phyloP scores from a whole-genome alignment of 441 rosid species.

The Isatis lusitanica region DNA sequence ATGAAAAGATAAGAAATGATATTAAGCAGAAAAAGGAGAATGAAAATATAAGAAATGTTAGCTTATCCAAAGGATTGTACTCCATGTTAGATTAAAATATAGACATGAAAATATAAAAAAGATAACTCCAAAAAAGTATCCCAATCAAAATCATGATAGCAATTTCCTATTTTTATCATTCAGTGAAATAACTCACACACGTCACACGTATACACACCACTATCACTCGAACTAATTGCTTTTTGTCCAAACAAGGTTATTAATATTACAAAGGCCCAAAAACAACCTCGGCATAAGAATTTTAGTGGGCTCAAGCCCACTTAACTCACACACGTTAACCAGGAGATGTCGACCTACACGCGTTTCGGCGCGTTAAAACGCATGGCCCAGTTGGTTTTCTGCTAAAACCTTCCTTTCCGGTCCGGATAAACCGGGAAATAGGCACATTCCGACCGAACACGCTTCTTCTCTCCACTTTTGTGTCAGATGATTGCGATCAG shows the following conservation, averaged over 20 bases:
- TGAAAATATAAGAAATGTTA: too few species aligned
- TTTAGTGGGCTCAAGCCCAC: constrained; percentile 20
- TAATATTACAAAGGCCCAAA: neutral
- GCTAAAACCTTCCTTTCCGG: neutral
- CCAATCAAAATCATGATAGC: neutral
- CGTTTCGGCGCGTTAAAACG: neutral
- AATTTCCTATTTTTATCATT: neutral
- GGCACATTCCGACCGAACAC: constrained; percentile 24
- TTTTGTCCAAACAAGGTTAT: neutral
- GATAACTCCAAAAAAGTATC: neutral
- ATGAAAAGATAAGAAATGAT: too few species aligned
- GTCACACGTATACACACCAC: neutral
- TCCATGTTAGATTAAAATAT: too few species aligned
- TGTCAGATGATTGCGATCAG: constrained; percentile 24
- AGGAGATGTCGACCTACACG: constrained; percentile 1
- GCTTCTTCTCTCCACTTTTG: constrained; percentile 12
- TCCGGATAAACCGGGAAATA: constrained; percentile 1
- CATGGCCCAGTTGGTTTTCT: neutral
- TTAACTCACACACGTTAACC: neutral
- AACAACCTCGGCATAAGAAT: neutral
- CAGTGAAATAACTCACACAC: neutral
- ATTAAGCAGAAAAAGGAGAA: too few species aligned
- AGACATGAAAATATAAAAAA: too few species aligned
- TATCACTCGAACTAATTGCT: neutral
- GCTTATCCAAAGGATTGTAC: too few species aligned